phyloP scores from a whole-genome alignment of 2,329 filamentous ascomycete genomes.

The Xylariaceae sp. region DNA sequence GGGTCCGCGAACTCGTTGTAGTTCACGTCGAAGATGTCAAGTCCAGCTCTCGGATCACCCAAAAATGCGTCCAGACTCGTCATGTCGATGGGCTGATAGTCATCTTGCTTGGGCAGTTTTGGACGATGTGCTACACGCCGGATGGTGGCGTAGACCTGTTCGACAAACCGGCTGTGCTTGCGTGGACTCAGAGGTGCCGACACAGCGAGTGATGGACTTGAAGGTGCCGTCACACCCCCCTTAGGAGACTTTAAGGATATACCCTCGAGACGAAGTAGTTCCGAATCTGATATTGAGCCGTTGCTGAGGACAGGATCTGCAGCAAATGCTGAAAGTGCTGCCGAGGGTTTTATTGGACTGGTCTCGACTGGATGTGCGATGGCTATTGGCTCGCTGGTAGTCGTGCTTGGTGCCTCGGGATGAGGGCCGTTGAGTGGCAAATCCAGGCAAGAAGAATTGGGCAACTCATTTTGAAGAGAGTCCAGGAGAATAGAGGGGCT shows the following conservation, averaged over 20 bases:
- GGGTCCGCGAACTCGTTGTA: constrained; percentile 25
- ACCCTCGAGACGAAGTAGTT: constrained; percentile 55
- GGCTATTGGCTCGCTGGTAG: constrained; percentile 16
- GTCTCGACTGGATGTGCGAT: no score
- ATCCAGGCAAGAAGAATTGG: constrained; percentile 32
- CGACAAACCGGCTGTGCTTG: constrained; percentile 38
- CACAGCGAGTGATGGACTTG: constrained; percentile 39
- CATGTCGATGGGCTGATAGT: constrained; percentile 18
- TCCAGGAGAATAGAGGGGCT: constrained; percentile 44
- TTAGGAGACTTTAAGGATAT: constrained; percentile 51
- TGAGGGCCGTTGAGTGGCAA: constrained; percentile 24
- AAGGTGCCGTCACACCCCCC: constrained; percentile 34
- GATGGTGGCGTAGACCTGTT: constrained; percentile 39
- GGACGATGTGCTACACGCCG: constrained; percentile 36
- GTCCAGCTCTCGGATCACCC: constrained; percentile 4
- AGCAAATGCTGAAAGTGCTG: constrained; percentile 27
- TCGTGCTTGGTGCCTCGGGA: constrained; percentile 25
- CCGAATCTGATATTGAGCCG: constrained; percentile 55
- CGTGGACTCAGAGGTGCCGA: constrained; percentile 33
- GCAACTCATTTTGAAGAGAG: constrained; percentile 32
- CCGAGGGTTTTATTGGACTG: no score
- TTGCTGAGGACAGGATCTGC: constrained; percentile 41
- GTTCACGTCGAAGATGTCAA: constrained; percentile 23
- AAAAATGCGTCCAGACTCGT: constrained; percentile 26
- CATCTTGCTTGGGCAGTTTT: constrained; percentile 25